Conservation (phyloP, 768 basidiomycete genomes). For the Psilocybe azurescens region DNA sequence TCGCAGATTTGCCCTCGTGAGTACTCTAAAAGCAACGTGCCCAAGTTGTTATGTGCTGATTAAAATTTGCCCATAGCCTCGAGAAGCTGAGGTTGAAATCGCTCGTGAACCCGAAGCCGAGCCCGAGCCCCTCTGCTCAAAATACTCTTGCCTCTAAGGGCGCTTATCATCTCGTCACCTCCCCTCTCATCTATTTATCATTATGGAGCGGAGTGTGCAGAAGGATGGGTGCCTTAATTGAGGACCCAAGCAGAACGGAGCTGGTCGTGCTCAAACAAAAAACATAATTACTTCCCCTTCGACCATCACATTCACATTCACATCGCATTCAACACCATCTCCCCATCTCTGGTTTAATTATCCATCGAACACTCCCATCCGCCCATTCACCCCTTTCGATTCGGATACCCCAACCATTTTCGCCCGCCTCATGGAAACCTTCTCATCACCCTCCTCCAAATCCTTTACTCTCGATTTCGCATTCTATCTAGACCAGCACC, state of each 20-base stretch:
- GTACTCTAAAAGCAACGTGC: background rate
- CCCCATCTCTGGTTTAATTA: background rate
- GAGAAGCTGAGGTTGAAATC: constrained; percentile 14
- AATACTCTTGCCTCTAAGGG: constrained; percentile 16
- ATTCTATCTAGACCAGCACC: constrained; percentile 8
- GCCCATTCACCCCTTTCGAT: background rate
- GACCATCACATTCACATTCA: background rate
- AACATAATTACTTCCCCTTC: background rate
- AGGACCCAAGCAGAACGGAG: background rate
- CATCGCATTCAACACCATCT: background rate
- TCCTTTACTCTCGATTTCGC: background rate
- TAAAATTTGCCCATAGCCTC: constrained; percentile 2
- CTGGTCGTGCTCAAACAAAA: background rate
- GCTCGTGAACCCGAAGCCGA: constrained; percentile 19
- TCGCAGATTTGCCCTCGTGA: constrained; percentile 8
- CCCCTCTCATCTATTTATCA: constrained; percentile 1
- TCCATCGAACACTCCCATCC: no score
- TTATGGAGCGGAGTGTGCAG: background rate
- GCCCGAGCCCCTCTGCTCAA: constrained; percentile 17
- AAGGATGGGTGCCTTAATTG: background rate
- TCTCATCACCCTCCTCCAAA: no score
- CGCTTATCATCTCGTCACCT: background rate
- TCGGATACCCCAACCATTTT: background rate
- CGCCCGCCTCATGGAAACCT: background rate
- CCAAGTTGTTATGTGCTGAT: background rate